Conservation (phyloP, 1,139 yeast genomes). For the Saccharomyces hybrid region DNA sequence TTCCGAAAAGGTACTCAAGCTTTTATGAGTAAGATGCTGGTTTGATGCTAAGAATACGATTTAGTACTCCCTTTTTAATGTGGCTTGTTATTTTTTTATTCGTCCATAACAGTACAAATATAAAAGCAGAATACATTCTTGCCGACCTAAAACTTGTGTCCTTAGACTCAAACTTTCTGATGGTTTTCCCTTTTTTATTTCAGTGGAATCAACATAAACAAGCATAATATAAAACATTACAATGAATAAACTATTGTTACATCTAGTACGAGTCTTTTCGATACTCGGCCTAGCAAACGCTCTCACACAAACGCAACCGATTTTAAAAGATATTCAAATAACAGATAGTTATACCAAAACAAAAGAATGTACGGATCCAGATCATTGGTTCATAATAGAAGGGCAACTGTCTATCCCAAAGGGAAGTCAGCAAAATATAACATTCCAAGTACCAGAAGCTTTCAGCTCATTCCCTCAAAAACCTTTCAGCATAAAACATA, state of each 20-base stretch:
- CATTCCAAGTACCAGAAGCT: slow-evolving; percentile 21
- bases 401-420: slow-evolving; percentile 21
- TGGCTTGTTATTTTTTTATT: background rate
- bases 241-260: background rate
- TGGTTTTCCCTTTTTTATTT: background rate
- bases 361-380: slow-evolving; percentile 19
- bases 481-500: slow-evolving; percentile 16
- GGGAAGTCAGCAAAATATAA: slow-evolving; percentile 15
- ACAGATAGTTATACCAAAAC: slow-evolving; percentile 19
- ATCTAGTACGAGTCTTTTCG: background rate
- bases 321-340: slow-evolving; percentile 12
- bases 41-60: background rate
- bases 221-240: background rate
- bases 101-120: background rate
- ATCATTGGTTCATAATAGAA: slow-evolving; percentile 25
- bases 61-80: background rate
- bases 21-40: background rate
- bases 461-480: slow-evolving; percentile 17
- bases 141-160: background rate
- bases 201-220: background rate
- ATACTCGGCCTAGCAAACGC: background rate
- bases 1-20: background rate
- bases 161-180: background rate
- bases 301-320: background rate
- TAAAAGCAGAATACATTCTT: background rate